These are phyloP conservation scores for Lactifluus pinguis DNA, from an alignment of 768 basidiomycete species.

Conservation along the genomic window DNA sequence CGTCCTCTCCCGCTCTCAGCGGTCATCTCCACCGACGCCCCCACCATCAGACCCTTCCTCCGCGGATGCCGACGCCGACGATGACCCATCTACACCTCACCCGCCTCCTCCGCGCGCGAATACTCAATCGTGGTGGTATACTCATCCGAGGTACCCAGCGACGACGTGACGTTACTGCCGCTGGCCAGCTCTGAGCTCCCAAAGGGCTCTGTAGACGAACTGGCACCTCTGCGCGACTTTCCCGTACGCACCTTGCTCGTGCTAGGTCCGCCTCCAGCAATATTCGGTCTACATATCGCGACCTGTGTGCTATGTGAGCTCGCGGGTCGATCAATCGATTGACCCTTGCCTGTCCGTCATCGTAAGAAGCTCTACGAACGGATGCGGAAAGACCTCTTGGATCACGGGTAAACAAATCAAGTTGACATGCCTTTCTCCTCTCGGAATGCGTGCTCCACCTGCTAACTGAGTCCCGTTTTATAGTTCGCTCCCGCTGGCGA, in stretches of 20 bases:
- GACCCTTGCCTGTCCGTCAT: slow-evolving; percentile 81
- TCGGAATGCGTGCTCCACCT: no score
- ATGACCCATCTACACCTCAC: background rate
- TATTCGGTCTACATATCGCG: slow-evolving; percentile 87
- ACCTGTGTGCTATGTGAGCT: slow-evolving; percentile 84
- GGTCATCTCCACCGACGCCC: background rate
- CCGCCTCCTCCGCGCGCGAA: slow-evolving; percentile 30
- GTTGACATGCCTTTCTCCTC: slow-evolving; percentile 27
- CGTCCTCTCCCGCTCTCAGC: slow-evolving; percentile 30
- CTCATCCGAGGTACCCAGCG: slow-evolving; percentile 87
- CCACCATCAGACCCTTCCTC: background rate
- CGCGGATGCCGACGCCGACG: background rate
- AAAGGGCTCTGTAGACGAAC: slow-evolving; percentile 82
- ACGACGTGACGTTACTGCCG: slow-evolving; percentile 76
- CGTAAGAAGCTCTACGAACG: slow-evolving; percentile 77
- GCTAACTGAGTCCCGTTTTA: no score
- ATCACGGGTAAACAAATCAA: slow-evolving; percentile 49
- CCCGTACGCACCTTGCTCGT: slow-evolving; percentile 90
- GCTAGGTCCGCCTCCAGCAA: no score
- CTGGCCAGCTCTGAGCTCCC: slow-evolving; percentile 87
- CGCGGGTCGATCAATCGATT: slow-evolving; percentile 72
- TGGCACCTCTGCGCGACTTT: slow-evolving; percentile 87
- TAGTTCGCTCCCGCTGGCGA: no score
- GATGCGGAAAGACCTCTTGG: slow-evolving; percentile 66
- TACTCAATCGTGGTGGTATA: slow-evolving; percentile 80